Evolutionary conservation across 805 yeast genomes (phyloP).

Genomic region (Ascoidea tarda): DNA sequence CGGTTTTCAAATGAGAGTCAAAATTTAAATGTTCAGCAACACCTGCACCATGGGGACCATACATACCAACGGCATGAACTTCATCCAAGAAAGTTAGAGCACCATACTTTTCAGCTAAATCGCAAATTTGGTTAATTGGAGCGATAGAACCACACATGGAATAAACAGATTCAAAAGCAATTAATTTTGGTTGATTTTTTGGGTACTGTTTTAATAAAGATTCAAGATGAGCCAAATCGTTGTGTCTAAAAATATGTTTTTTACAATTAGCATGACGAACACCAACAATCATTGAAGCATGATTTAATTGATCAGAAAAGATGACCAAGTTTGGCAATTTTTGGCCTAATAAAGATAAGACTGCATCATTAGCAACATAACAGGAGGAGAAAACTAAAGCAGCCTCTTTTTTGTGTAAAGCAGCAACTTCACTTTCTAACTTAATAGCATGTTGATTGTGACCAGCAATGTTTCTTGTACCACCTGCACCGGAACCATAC

Average conservation of each 20-base stretch:
- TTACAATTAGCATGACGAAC: slow-evolving; percentile 78
- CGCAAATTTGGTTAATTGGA: slow-evolving; percentile 85
- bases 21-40: slow-evolving; percentile 95
- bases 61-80: slow-evolving; percentile 98
- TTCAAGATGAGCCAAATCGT: slow-evolving; percentile 77
- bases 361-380: slow-evolving; percentile 94
- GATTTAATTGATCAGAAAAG: slow-evolving; percentile 87
- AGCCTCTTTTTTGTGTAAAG: slow-evolving; percentile 87
- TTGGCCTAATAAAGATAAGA: slow-evolving; percentile 80
- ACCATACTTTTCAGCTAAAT: slow-evolving; percentile 93
- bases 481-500: slow-evolving; percentile 99
- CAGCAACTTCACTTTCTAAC: slow-evolving; percentile 77
- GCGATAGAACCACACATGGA: slow-evolving; percentile 98
- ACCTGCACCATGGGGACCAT: slow-evolving; percentile 99
- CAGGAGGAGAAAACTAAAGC: slow-evolving; percentile 93
- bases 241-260: slow-evolving; percentile 87
- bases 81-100: slow-evolving; percentile 95
- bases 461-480: slow-evolving; percentile 97
- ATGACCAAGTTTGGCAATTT: slow-evolving; percentile 81
- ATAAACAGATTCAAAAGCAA: slow-evolving; percentile 94
- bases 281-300: slow-evolving; percentile 97
- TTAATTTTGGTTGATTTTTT: slow-evolving; percentile 76
- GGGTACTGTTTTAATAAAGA: slow-evolving; percentile 67
- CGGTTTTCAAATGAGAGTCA: slow-evolving; percentile 60
- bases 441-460: slow-evolving; percentile 84